These are phyloP conservation scores for Primulina tabacum DNA, from an alignment of 257 asterid species.

Conservation along the genomic window DNA sequence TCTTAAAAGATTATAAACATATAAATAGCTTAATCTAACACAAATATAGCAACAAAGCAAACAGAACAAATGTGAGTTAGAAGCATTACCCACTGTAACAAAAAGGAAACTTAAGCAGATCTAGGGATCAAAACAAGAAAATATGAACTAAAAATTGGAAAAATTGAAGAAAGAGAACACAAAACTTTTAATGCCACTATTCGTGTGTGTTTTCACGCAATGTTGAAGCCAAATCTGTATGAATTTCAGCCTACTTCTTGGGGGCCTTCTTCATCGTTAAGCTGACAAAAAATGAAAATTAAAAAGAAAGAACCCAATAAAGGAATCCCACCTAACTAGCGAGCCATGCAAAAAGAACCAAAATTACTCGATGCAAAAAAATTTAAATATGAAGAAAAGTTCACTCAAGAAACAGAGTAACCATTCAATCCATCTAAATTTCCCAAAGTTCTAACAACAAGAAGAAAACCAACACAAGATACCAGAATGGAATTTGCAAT, in stretches of 20 bases:
- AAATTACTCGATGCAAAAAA: constrained; percentile 20
- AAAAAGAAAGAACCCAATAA: constrained; percentile 24
- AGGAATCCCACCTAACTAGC: constrained; percentile 39
- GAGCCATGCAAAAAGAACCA: constrained; percentile 42
- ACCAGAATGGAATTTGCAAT: constrained; percentile 6
- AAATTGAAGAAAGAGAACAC: constrained; percentile 33
- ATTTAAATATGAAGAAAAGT: constrained; percentile 18
- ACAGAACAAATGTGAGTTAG: neutral
- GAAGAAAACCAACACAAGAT: neutral
- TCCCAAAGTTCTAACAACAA: constrained; percentile 1
- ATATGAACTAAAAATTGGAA: constrained; percentile 27
- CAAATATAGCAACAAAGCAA: neutral
- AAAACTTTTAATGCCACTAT: constrained; percentile 23
- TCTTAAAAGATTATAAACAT: neutral
- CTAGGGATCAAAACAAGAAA: constrained; percentile 35
- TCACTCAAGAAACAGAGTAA: constrained; percentile 19
- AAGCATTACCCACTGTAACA: constrained; percentile 9
- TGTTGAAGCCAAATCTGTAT: constrained; percentile 29
- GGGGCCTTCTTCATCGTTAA: constrained; percentile 24
- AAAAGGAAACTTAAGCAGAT: constrained; percentile 38
- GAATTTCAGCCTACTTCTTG: no score
- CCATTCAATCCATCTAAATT: constrained; percentile 13
- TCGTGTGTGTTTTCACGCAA: constrained; percentile 39
- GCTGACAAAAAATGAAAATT: constrained; percentile 24
- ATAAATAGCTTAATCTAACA: neutral